These are phyloP conservation scores for Capsicum baccatum DNA, from an alignment of 257 asterid genomes.

Conservation along the genomic window DNA sequence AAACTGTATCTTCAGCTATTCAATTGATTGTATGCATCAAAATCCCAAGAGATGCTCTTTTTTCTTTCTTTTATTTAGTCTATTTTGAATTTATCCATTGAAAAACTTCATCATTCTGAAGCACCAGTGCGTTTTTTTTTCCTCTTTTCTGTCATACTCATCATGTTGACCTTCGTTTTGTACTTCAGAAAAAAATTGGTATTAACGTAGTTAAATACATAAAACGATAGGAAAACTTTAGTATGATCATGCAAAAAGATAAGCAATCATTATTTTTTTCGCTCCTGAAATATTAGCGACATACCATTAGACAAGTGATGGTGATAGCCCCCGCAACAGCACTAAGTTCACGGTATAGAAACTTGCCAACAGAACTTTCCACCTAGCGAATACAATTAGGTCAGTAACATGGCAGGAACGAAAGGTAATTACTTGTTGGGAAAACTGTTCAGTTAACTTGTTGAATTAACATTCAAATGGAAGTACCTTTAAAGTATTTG, in stretches of 20 bases:
- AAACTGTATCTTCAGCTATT: not conserved
- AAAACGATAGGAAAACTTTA: not conserved
- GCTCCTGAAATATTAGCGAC: slow-evolving; percentile 42
- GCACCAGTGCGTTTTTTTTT: not conserved
- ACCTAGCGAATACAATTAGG: slow-evolving; percentile 47
- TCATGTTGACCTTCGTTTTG: slow-evolving; percentile 13
- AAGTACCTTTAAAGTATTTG: slow-evolving; percentile 65
- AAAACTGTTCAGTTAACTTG: not conserved
- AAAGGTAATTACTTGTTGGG: slow-evolving; percentile 24
- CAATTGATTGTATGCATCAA: not conserved
- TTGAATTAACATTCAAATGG: slow-evolving; percentile 27
- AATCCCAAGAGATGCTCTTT: not conserved
- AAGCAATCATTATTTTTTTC: slow-evolving; percentile 16
- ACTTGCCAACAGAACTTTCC: slow-evolving; percentile 64
- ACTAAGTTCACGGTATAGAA: slow-evolving; percentile 82
- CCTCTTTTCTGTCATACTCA: not conserved
- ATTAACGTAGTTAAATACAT: not conserved
- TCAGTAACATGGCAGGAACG: slow-evolving; percentile 31
- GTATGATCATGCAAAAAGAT: not conserved
- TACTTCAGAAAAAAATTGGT: not conserved
- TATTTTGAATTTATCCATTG: not conserved
- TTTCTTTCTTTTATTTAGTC: slow-evolving; percentile 8
- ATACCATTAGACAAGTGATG: slow-evolving; percentile 90
- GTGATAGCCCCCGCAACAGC: slow-evolving; percentile 97
- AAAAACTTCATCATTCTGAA: not conserved